Base-by-base conservation (phyloP, 2,329 filamentous ascomycete species). In the Trichoderma sp. region DNA sequence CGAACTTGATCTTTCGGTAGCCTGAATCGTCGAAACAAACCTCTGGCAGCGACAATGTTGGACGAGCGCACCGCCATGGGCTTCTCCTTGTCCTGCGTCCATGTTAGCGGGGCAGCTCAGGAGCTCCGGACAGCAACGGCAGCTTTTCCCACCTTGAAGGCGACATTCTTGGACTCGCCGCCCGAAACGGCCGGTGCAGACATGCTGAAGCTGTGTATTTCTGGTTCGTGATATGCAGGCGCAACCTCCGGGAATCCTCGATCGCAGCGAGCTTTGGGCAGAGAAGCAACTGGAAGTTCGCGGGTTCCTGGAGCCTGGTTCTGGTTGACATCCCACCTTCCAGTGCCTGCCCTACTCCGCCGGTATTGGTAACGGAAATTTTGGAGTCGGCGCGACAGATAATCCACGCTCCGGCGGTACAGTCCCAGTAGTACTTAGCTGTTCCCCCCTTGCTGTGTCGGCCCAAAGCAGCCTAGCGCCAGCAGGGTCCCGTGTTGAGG, bases 1-100 rank as follows among this genome's bases (percentile, higher is more conserved):
- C 57, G 52, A 60, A 41, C 54, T 58, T 34, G 51, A 19, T 26
- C 43, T 26, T 41, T 28, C 58, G 50, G 14, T n/a, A 17, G 14
- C 14, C 5, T n/a, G 17, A 19, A 43, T 21, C 17, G 63, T 47
- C 69, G 2, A 44, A 26, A 47, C 81, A 72, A 85, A 94, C 92
- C 92, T 92, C 94, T 88, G 73, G 95, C 95, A 72, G 95, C 95
- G 75, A 97, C 90, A 79, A 99, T 98, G 81, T 99, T 99, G 75
- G 92, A 91, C 70, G 91, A 93, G 72, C 95, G 90, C 70, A 99
- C 95, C 71, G 95, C 95, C 84, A 95, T 90, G 72, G 95, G 95
- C 92, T 99, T 99, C 83, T 97, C 95, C 88, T 97, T 99, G 76
- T 89, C 86, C 87, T 89, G 71, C 58, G 71, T 59, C 34, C 60